These are phyloP conservation scores for Penicillium sp. DNA, from an alignment of 2,329 filamentous ascomycete genomes.

Conservation along the genomic window DNA sequence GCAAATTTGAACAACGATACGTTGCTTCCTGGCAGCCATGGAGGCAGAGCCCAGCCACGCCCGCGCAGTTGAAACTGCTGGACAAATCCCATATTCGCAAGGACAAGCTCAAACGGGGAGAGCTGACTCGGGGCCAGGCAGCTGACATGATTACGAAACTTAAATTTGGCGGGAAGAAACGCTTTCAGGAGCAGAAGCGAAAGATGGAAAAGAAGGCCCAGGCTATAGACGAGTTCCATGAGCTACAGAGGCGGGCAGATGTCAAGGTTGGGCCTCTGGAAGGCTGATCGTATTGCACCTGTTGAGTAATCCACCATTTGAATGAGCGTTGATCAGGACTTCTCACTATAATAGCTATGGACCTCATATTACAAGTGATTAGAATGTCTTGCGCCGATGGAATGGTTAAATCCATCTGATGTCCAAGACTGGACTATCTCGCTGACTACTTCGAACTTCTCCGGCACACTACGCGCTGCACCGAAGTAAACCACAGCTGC, in stretches of 20 bases:
- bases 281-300: constrained; percentile 3
- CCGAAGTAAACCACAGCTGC: too few relatives aligned
- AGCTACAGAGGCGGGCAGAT: constrained; percentile 19
- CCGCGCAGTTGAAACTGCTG: constrained; percentile 44
- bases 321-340: too few relatives aligned
- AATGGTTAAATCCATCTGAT: too few relatives aligned
- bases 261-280: constrained; percentile 47
- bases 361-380: too few relatives aligned
- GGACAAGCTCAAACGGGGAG: constrained; percentile 11
- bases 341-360: too few relatives aligned
- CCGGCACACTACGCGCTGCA: too few relatives aligned
- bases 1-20: constrained; percentile 60
- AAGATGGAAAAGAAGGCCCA: constrained; percentile 12
- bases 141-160: constrained; percentile 89
- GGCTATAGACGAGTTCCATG: constrained; percentile 13
- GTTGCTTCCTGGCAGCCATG: constrained; percentile 63
- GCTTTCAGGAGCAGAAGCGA: constrained; percentile 47
- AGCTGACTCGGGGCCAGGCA: constrained; percentile 72
- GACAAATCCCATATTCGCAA: constrained; percentile 33
- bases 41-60: constrained; percentile 60
- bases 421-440: too few relatives aligned
- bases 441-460: too few relatives aligned
- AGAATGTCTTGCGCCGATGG: too few relatives aligned
- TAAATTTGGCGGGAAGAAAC: constrained; percentile 69
- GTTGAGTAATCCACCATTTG: too few relatives aligned